Evolutionary conservation across 331 rosid genomes (phyloP).

Genomic region (Quercus lobata): DNA sequence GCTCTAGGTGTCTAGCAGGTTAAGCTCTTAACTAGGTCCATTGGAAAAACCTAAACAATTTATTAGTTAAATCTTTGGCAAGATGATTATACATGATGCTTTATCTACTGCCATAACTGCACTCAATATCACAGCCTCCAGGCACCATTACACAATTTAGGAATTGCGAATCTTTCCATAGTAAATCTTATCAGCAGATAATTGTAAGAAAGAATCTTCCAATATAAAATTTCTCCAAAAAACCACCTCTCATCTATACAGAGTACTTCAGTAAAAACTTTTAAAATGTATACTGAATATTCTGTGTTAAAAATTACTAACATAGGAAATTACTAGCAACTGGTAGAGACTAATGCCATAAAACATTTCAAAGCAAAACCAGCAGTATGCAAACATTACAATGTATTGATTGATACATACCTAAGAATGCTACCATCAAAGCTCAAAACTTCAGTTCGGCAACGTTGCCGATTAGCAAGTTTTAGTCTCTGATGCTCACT

Average conservation of each 20-base stretch:
- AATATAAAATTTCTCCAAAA: background rate
- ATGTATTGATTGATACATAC: slow-evolving; percentile 36
- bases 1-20: background rate
- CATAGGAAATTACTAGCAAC: background rate
- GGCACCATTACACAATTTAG: background rate
- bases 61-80: background rate
- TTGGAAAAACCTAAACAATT: background rate
- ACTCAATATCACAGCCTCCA: background rate
- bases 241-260: background rate
- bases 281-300: background rate
- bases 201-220: background rate
- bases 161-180: background rate
- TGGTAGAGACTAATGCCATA: background rate
- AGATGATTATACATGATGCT: background rate
- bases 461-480: slow-evolving; percentile 65
- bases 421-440: slow-evolving; percentile 88
- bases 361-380: background rate
- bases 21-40: background rate
- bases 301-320: background rate
- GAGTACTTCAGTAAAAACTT: background rate
- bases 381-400: slow-evolving; percentile 10
- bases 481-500: slow-evolving; percentile 64
- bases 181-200: background rate
- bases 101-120: background rate
- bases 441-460: slow-evolving; percentile 82